These are phyloP conservation scores for Skeletonema costatum DNA, from an alignment of 108 stramenopile genomes.

Conservation along the genomic window DNA sequence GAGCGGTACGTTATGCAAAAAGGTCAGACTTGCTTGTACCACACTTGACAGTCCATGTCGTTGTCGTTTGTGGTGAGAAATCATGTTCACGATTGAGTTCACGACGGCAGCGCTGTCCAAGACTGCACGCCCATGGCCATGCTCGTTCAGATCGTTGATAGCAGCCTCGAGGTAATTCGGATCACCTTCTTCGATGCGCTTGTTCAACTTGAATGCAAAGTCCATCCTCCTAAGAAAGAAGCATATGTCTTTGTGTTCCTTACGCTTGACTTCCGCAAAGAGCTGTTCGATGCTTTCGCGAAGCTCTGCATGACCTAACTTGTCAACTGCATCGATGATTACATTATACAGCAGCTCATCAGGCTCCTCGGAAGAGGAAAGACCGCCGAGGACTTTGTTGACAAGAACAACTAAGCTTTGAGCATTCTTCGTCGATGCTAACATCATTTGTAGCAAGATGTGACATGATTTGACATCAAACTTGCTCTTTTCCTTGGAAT, in stretches of 20 bases:
- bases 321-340: neutral
- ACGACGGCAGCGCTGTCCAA: neutral
- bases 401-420: neutral
- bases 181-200: neutral
- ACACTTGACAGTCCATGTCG: too few relatives aligned
- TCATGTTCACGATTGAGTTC: too few relatives aligned
- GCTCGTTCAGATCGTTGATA: neutral
- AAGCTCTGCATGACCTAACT: neutral
- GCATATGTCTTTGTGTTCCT: neutral
- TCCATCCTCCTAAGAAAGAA: neutral
- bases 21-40: too few relatives aligned
- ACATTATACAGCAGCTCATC: neutral
- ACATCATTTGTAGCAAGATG: neutral
- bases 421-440: neutral
- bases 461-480: neutral
- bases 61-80: too few relatives aligned
- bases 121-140: neutral
- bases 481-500: neutral
- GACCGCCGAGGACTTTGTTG: neutral
- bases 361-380: neutral
- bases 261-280: neutral
- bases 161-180: neutral
- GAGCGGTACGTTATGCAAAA: too few relatives aligned
- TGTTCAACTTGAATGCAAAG: neutral
- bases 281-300: neutral